These are phyloP conservation scores for Volvox africanus DNA, from an alignment of 139 green algal species.

Conservation along the genomic window DNA sequence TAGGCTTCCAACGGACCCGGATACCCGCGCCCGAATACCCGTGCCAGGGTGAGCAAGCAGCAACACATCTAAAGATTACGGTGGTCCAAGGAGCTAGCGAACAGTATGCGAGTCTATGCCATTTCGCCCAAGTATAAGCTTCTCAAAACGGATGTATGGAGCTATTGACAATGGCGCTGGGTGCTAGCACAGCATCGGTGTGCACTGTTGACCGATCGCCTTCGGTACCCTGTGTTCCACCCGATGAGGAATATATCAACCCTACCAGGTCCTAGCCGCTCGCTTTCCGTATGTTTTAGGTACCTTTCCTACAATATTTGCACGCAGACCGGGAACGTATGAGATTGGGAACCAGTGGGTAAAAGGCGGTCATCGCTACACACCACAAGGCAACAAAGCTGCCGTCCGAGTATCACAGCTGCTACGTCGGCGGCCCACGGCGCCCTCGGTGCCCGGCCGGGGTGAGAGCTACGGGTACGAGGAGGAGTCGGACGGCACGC, in stretches of 20 bases:
- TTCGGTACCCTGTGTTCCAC: too few species aligned
- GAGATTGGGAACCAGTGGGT: constrained; percentile 11
- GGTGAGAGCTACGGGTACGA: constrained; percentile 45
- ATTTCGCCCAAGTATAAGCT: too few species aligned
- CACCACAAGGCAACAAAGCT: neutral
- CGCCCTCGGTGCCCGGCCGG: constrained; percentile 27
- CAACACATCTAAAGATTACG: too few species aligned
- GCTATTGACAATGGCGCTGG: too few species aligned
- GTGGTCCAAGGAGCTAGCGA: too few species aligned
- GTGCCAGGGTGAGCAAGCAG: constrained; percentile 22
- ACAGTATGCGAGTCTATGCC: too few species aligned
- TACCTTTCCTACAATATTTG: neutral
- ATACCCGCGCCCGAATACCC: neutral
- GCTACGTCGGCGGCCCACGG: constrained; percentile 11
- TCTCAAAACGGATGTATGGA: too few species aligned
- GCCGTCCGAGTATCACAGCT: neutral
- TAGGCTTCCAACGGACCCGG: neutral
- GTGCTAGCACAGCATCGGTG: too few species aligned
- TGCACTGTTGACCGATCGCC: too few species aligned
- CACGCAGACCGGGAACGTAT: constrained; percentile 32
- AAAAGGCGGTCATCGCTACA: neutral
- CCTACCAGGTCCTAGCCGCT: too few species aligned
- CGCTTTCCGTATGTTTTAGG: too few species aligned
- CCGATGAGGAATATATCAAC: too few species aligned
- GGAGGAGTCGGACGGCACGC: constrained; percentile 28